These are phyloP conservation scores for Ceratobasidium theobromae DNA, from an alignment of 1,284 basidiomycete species.

Conservation along the genomic window DNA sequence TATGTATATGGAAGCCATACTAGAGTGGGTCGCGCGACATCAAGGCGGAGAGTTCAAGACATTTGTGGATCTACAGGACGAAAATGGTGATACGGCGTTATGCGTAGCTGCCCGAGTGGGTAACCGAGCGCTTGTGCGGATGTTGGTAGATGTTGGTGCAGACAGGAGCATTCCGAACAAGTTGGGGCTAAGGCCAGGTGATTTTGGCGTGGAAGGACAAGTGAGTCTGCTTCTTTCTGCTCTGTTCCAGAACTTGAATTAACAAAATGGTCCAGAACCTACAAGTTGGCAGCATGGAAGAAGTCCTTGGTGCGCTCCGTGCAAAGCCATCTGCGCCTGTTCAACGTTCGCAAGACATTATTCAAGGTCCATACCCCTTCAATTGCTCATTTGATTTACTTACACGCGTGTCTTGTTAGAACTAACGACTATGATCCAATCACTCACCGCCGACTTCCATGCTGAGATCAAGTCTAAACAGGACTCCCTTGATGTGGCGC, in stretches of 20 bases:
- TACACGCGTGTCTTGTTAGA: constrained; percentile 50
- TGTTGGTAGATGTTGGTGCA: constrained; percentile 90
- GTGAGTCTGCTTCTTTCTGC: constrained; percentile 48
- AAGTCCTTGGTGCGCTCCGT: constrained; percentile 68
- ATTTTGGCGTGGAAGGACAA: constrained; percentile 92
- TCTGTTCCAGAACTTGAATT: background rate
- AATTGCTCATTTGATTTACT: background rate
- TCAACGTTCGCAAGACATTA: constrained; percentile 87
- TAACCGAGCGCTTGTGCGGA: constrained; percentile 83
- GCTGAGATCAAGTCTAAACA: constrained; percentile 85
- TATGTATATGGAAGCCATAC: constrained; percentile 90
- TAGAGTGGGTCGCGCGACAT: constrained; percentile 77
- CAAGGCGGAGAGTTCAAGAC: constrained; percentile 70
- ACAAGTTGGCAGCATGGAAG: constrained; percentile 66
- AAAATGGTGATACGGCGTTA: constrained; percentile 94
- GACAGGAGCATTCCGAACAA: constrained; percentile 92
- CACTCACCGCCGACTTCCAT: constrained; percentile 75
- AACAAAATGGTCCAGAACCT: constrained; percentile 30
- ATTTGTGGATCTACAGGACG: constrained; percentile 90
- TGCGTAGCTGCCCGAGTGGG: constrained; percentile 95
- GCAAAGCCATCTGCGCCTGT: constrained; percentile 70
- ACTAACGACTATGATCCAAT: constrained; percentile 81
- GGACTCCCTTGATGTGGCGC: constrained; percentile 80
- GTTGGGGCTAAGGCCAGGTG: constrained; percentile 86
- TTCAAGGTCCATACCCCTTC: constrained; percentile 59